Percentiles rank a stretch among this genome's conserved stretches.
phyloP scores from a whole-genome alignment of 208 protist genomes.

The Blechomonas ayalai region DNA sequence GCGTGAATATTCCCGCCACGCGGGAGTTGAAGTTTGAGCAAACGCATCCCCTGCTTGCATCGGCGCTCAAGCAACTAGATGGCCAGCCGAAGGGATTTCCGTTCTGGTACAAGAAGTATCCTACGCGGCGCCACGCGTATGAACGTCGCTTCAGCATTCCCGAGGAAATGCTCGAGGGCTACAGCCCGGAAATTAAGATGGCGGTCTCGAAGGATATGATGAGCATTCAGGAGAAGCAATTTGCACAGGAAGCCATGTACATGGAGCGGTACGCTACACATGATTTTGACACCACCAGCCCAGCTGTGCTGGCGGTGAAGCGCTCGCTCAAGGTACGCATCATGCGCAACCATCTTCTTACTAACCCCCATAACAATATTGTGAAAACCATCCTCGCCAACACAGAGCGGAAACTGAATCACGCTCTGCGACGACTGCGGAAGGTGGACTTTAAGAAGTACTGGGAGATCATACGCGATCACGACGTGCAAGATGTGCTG shows the following conservation, averaged over 20 bases:
- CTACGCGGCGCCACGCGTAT: constrained; percentile 86
- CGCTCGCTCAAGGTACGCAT: constrained; percentile 76
- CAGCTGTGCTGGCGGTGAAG: constrained; percentile 80
- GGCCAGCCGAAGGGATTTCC: constrained; percentile 85
- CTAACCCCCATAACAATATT: constrained; percentile 90
- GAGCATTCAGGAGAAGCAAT: constrained; percentile 83
- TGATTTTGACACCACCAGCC: constrained; percentile 86
- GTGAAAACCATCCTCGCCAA: constrained; percentile 74
- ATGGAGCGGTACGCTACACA: constrained; percentile 89
- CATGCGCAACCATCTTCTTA: constrained; percentile 85
- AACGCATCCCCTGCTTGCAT: constrained; percentile 79
- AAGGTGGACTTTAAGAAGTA: constrained; percentile 88
- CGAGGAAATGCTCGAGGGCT: constrained; percentile 86
- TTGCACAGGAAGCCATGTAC: constrained; percentile 86
- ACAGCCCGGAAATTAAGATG: constrained; percentile 68
- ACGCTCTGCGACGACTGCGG: constrained; percentile 71
- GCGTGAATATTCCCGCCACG: constrained; percentile 73
- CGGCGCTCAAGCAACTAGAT: constrained; percentile 58
- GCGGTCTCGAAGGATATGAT: constrained; percentile 79
- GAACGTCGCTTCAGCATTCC: constrained; percentile 86
- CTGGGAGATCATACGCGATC: constrained; percentile 90
- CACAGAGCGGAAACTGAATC: constrained; percentile 72
- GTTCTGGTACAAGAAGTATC: constrained; percentile 92
- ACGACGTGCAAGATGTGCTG: constrained; percentile 86
- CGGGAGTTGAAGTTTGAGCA: constrained; percentile 75